Evolutionary conservation across 2,329 filamentous ascomycete genomes (phyloP).

Genomic region (Pseudocercospora ulei): DNA sequence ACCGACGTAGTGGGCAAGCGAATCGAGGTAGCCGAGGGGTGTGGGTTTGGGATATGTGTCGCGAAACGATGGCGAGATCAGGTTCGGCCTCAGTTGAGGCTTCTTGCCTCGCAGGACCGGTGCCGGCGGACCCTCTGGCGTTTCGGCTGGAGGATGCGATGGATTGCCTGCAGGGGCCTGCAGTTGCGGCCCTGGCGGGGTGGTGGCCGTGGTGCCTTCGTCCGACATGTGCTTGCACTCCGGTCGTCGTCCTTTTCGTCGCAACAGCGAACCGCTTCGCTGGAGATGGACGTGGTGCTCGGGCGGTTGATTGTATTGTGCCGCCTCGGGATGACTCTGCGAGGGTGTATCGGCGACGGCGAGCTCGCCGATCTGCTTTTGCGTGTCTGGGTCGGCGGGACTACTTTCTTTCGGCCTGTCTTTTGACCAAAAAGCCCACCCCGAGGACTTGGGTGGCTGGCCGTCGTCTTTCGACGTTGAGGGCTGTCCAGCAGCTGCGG

Average conservation of each 20-base stretch:
- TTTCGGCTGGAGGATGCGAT: conserved; percentile 20
- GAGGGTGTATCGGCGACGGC: conserved; percentile 45
- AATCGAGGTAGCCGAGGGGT: conserved; percentile 40
- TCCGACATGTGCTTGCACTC: conserved; percentile 22
- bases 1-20: conserved; percentile 34
- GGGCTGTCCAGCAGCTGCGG: conserved; percentile 4
- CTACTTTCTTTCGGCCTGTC: conserved; percentile 40
- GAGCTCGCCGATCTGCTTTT: conserved; percentile 46
- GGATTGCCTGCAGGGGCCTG: conserved; percentile 23
- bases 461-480: conserved; percentile 10
- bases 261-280: conserved; percentile 23
- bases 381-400: conserved; percentile 48
- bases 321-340: conserved; percentile 43
- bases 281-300: conserved; percentile 19
- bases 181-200: conserved; percentile 20
- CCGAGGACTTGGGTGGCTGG: conserved; percentile 44
- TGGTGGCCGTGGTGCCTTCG: conserved; percentile 22
- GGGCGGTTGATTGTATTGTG: conserved; percentile 40
- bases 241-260: conserved; percentile 21
- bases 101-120: conserved; percentile 27
- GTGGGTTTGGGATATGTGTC: conserved; percentile 52
- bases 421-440: conserved; percentile 73
- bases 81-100: conserved; percentile 44
- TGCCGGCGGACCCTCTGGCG: conserved; percentile 22
- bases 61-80: conserved; percentile 59